Conservation (phyloP, 306 rosid genomes). For the Delonix regia region DNA sequence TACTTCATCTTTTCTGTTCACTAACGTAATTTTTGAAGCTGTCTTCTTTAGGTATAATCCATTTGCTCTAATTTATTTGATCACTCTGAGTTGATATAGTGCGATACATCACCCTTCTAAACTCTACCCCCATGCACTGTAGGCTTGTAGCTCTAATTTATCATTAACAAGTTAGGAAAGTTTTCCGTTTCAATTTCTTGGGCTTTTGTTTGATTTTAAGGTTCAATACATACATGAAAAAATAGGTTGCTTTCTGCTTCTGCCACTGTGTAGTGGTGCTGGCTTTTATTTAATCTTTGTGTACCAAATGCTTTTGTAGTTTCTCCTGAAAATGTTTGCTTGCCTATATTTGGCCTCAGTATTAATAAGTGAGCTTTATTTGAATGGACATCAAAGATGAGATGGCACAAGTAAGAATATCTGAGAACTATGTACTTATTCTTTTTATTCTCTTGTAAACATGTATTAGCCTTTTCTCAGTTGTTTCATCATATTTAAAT, state of each 20-base stretch:
- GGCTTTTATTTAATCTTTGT: too few relatives aligned
- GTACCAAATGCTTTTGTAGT: too few relatives aligned
- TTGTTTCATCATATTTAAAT: neutral
- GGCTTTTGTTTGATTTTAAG: neutral
- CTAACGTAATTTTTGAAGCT: neutral
- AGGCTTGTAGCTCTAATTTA: neutral
- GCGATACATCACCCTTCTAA: too few relatives aligned
- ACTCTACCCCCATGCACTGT: too few relatives aligned
- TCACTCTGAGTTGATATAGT: neutral
- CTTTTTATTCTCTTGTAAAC: neutral
- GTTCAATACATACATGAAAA: too few relatives aligned
- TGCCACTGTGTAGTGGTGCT: too few relatives aligned
- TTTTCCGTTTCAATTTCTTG: neutral
- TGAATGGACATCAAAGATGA: neutral
- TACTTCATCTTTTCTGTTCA: neutral
- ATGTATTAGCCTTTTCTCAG: neutral
- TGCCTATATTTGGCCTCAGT: too few relatives aligned
- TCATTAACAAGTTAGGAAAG: neutral
- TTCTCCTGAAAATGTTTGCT: too few relatives aligned
- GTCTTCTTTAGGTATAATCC: neutral
- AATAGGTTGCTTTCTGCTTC: too few relatives aligned
- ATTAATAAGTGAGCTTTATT: neutral
- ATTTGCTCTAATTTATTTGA: neutral
- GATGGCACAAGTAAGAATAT: neutral
- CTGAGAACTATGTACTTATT: neutral